These are phyloP conservation scores for Globisporangium paddicum DNA, from an alignment of 352 stramenopile genomes.

Conservation along the genomic window DNA sequence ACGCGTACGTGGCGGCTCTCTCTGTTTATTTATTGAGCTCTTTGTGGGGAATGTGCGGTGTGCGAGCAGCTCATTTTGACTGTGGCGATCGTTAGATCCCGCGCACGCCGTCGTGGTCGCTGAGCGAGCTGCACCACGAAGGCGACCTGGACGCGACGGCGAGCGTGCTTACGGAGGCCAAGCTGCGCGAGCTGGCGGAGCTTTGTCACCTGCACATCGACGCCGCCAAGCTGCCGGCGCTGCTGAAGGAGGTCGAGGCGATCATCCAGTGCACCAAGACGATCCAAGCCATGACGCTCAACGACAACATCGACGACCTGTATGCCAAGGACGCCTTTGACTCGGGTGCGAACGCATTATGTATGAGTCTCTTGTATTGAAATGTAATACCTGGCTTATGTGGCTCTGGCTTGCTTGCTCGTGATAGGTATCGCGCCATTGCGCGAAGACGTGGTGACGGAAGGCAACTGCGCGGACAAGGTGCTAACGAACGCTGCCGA, in stretches of 20 bases:
- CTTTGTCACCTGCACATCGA: conserved; percentile 80
- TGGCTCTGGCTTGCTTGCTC: not conserved
- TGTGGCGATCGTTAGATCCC: no score
- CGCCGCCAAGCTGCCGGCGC: conserved; percentile 53
- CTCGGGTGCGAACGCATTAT: conserved; percentile 17
- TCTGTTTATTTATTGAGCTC: not conserved
- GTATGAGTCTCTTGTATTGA: no score
- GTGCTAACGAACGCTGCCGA: conserved; percentile 74
- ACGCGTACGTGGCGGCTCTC: conserved; percentile 21
- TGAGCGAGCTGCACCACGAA: conserved; percentile 74
- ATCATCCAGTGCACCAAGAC: conserved; percentile 88
- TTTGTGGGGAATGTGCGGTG: not conserved
- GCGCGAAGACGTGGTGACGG: conserved; percentile 69
- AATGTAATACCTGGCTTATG: no score
- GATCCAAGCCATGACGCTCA: conserved; percentile 75
- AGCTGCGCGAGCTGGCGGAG: conserved; percentile 77
- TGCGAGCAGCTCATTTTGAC: not conserved
- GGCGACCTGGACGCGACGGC: conserved; percentile 34
- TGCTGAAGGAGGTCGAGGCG: conserved; percentile 80
- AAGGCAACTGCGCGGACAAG: conserved; percentile 66
- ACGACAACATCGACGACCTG: conserved; percentile 80
- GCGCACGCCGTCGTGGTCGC: conserved; percentile 71
- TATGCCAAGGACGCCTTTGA: conserved; percentile 66
- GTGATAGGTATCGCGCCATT: conserved; percentile 41
- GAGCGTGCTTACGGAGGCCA: conserved; percentile 52